A percentile compares a stretch with the other conserved stretches of the same genome.
phyloP scores from a whole-genome alignment of 2,329 filamentous ascomycete genomes.

The Sphaerulina vaccinii region DNA sequence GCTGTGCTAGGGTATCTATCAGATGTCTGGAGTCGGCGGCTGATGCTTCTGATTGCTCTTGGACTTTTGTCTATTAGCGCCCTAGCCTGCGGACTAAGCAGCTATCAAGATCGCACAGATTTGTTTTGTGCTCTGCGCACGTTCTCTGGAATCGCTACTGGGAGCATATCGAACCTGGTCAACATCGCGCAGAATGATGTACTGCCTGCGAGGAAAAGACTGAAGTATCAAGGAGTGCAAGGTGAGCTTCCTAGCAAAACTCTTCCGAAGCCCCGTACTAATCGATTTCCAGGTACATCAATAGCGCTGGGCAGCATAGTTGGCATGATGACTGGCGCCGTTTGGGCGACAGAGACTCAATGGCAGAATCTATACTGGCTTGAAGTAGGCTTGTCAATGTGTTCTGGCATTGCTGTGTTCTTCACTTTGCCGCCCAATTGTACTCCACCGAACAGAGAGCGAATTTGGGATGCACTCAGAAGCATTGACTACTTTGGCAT shows the following conservation, averaged over 20 bases:
- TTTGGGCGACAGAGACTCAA: conserved; percentile 13
- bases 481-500: conserved; percentile 27
- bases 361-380: conserved; percentile 16
- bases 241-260: conserved; percentile 8
- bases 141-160: conserved; percentile 24
- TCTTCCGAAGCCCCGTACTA: neutral
- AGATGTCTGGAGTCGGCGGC: conserved; percentile 23
- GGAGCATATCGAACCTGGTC: conserved; percentile 27
- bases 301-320: conserved; percentile 24
- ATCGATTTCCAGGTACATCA: conserved; percentile 8
- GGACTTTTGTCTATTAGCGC: conserved; percentile 11
- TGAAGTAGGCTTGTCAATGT: neutral
- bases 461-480: conserved; percentile 14
- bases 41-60: conserved; percentile 22
- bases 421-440: conserved; percentile 7
- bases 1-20: conserved; percentile 25
- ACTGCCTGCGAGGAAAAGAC: conserved; percentile 17
- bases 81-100: conserved; percentile 14
- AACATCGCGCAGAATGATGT: conserved; percentile 30
- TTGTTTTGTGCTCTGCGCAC: conserved; percentile 19
- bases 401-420: neutral
- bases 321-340: conserved; percentile 24
- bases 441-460: neutral
- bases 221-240: conserved; percentile 27
- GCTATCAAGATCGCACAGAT: neutral